Evolutionary conservation across 768 basidiomycete species (phyloP).

Genomic region (Brasilioporus rufonigricans): DNA sequence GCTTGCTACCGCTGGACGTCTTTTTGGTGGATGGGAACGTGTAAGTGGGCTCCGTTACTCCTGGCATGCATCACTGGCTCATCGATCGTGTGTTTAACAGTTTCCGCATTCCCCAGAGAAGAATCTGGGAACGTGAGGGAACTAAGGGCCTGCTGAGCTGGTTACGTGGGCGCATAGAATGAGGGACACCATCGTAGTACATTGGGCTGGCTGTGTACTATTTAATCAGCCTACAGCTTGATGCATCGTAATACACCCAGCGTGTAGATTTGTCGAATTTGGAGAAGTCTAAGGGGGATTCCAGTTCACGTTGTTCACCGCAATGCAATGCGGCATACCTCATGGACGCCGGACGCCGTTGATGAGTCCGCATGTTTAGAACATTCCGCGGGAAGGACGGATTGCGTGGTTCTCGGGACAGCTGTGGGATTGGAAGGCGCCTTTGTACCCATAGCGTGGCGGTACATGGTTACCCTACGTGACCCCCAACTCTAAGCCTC

Average conservation of each 20-base stretch:
- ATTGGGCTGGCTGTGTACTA: not conserved
- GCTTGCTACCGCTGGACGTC: slow-evolving; percentile 74
- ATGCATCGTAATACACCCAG: not conserved
- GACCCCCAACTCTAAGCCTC: too few species aligned
- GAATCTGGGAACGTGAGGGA: slow-evolving; percentile 86
- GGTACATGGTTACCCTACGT: too few species aligned
- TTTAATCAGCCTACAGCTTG: not conserved
- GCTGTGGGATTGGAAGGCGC: too few species aligned
- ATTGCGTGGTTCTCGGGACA: too few species aligned
- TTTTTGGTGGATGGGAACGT: slow-evolving; percentile 83
- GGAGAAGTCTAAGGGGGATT: not conserved
- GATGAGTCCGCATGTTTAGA: too few species aligned
- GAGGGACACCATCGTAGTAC: slow-evolving; percentile 3
- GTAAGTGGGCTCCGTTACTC: slow-evolving; percentile 44
- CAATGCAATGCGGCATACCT: not conserved
- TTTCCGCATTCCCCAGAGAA: slow-evolving; percentile 77
- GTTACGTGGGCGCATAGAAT: slow-evolving; percentile 74
- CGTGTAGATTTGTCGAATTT: not conserved
- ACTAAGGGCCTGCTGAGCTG: slow-evolving; percentile 79
- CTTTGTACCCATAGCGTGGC: too few species aligned
- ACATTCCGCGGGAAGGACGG: too few species aligned
- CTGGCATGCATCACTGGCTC: not conserved
- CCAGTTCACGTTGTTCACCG: not conserved
- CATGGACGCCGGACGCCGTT: not conserved
- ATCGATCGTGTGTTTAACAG: slow-evolving; percentile 33